Evolutionary conservation across 495 filamentous ascomycete species (phyloP).

Genomic region (Gamarada debralockiae): DNA sequence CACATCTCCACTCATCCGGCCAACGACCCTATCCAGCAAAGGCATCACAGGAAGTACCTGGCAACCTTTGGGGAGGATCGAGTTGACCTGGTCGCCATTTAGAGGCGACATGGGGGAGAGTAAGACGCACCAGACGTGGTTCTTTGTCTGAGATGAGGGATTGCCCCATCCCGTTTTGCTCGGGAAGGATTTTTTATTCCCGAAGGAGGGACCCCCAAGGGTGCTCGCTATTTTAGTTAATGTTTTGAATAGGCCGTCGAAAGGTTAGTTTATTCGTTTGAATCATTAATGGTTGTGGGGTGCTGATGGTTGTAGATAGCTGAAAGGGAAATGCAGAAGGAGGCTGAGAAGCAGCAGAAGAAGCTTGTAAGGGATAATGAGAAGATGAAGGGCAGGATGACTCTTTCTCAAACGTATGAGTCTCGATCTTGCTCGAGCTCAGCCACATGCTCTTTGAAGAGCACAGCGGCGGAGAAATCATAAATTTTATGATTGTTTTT

Average conservation of each 20-base stretch:
- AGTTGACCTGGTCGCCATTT: not conserved
- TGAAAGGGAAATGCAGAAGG: not conserved
- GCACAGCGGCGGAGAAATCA: not conserved
- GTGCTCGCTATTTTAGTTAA: not conserved
- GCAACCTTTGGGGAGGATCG: not conserved
- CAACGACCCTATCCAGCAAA: not conserved
- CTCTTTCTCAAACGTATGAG: not conserved
- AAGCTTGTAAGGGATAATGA: not conserved
- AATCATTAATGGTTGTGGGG: not conserved
- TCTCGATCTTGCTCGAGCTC: not conserved
- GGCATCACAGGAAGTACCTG: not conserved
- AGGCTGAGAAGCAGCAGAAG: not conserved
- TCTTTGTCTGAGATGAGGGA: not conserved
- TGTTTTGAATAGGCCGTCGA: not conserved
- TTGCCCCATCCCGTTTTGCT: not conserved
- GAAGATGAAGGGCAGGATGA: not conserved
- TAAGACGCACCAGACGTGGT: not conserved
- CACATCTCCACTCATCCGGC: not conserved
- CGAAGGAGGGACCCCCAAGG: not conserved
- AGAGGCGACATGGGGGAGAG: not conserved
- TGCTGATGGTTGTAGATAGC: not conserved
- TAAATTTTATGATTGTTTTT: not conserved
- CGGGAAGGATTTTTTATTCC: not conserved
- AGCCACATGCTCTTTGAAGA: not conserved
- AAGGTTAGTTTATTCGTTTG: not conserved